Evolutionary conservation across 257 asterid genomes (phyloP), one percentile per base, ranked within the genome.

Genomic region (Nicotiana benthamiana): DNA sequence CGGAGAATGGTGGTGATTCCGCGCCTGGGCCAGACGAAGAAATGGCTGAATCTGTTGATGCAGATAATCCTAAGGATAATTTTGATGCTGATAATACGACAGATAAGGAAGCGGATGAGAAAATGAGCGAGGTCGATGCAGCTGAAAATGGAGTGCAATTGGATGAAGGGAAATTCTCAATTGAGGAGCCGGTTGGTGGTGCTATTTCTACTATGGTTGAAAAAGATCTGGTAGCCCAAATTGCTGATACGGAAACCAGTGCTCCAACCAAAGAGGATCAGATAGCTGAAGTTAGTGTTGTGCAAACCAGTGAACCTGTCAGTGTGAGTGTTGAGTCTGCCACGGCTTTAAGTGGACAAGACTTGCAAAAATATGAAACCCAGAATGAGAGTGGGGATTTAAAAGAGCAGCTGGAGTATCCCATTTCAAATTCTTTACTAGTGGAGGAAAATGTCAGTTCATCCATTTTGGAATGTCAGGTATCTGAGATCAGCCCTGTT

Each of bases 401-500:
- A 57, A 83, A 81, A 18, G 81, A 66, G 34, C 86, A 43, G 79
- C 86, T 54, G 75, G 89, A 87, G 82, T 84, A 51, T 77, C 94
- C 88, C 48, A 9, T 64, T 67, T 12, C 52, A 40, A 62, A 57
- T 53, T n/a, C 66, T 7, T 51, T 24, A 18, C 75, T 27, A 59
- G 82, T 82, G 54, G 88, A 89, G 82, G 70, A 84, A 83, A 82
- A 77, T 65, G 79, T 40, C 89, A 85, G 43, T 88, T 76, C 87
- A 57, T 79, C 86, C 62, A 84, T 81, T 72, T 61, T 80, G 87
- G 82, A 88, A 86, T 75, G 86, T 86, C 94, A 86, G 97, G 97
- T 94, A 92, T 87, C 95, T 88, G 93, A 87, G 94, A 92, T 83
- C 87, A 88, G 83, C 48, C 48, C 48, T 40, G 48, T 40, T 40